Conservation (phyloP, 805 yeast species). For the Suhomyces tanzawaensis region DNA sequence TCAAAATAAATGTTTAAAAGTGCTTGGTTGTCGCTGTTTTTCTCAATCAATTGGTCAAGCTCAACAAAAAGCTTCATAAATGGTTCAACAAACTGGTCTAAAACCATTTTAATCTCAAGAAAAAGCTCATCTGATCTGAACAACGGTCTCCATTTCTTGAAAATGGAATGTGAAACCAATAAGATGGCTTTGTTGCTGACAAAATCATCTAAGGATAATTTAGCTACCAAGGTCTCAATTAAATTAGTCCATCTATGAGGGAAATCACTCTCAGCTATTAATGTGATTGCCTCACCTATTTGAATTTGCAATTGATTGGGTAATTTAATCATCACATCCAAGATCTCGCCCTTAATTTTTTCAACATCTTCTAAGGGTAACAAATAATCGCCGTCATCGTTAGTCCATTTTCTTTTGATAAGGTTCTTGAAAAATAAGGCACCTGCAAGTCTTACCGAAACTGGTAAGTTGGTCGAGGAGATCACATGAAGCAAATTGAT, state of each 20-base stretch:
- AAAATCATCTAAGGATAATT: conserved; percentile 65
- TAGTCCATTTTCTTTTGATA: conserved; percentile 82
- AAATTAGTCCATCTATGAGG: conserved; percentile 86
- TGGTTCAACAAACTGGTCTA: conserved; percentile 79
- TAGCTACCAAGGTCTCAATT: conserved; percentile 67
- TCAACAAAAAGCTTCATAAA: conserved; percentile 66
- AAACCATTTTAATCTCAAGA: conserved; percentile 80
- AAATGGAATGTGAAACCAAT: conserved; percentile 91
- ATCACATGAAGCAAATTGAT: conserved; percentile 73
- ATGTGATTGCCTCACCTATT: conserved; percentile 88
- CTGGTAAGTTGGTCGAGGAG: conserved; percentile 54
- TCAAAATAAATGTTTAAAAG: conserved; percentile 60
- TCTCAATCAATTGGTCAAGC: conserved; percentile 64
- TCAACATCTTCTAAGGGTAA: conserved; percentile 60
- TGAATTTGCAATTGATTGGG: conserved; percentile 85
- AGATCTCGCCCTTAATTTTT: conserved; percentile 70
- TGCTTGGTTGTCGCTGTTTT: conserved; percentile 43
- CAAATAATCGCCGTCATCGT: conserved; percentile 79
- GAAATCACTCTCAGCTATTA: conserved; percentile 94
- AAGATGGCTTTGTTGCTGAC: conserved; percentile 79
- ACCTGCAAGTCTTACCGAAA: conserved; percentile 75
- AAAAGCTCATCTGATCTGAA: conserved; percentile 89
- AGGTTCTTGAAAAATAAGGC: conserved; percentile 89
- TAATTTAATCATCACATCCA: conserved; percentile 79
- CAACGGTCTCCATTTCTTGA: conserved; percentile 94